Evolutionary conservation across 2,329 filamentous ascomycete species (phyloP).

Genomic region (Pseudovirgaria hyperparasitica): DNA sequence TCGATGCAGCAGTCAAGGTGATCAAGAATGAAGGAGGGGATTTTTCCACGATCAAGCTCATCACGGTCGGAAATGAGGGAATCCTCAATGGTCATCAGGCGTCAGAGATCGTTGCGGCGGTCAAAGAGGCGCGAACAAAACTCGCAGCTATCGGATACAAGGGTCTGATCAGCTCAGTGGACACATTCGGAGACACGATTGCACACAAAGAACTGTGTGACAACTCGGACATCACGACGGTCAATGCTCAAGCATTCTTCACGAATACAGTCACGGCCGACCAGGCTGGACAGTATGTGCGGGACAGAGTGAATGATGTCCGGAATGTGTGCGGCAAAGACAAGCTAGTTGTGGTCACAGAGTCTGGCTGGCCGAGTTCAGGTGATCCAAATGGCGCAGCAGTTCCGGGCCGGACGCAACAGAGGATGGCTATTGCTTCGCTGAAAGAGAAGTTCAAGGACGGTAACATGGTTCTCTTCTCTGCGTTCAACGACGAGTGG

Average conservation of each 20-base stretch:
- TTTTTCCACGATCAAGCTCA: constrained; percentile 57
- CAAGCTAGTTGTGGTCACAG: constrained; percentile 61
- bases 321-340: constrained; percentile 32
- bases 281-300: constrained; percentile 58
- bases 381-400: constrained; percentile 54
- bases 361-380: constrained; percentile 71
- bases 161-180: constrained; percentile 66
- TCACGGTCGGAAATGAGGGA: constrained; percentile 71
- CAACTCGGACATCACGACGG: constrained; percentile 63
- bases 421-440: constrained; percentile 50
- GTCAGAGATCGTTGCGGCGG: constrained; percentile 42
- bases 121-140: constrained; percentile 43
- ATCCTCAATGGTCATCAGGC: constrained; percentile 50
- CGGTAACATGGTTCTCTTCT: constrained; percentile 61
- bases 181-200: constrained; percentile 60
- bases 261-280: constrained; percentile 42
- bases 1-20: constrained; percentile 43
- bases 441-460: constrained; percentile 47
- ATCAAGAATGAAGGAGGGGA: constrained; percentile 32
- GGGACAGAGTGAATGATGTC: constrained; percentile 39
- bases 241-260: constrained; percentile 80
- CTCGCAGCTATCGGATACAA: constrained; percentile 52
- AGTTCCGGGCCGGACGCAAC: constrained; percentile 55
- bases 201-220: constrained; percentile 57
- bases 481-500: constrained; percentile 69